Evolutionary conservation across 306 rosid species (phyloP), one percentile per base, ranked within the genome.

Genomic region (Canavalia gladiata): DNA sequence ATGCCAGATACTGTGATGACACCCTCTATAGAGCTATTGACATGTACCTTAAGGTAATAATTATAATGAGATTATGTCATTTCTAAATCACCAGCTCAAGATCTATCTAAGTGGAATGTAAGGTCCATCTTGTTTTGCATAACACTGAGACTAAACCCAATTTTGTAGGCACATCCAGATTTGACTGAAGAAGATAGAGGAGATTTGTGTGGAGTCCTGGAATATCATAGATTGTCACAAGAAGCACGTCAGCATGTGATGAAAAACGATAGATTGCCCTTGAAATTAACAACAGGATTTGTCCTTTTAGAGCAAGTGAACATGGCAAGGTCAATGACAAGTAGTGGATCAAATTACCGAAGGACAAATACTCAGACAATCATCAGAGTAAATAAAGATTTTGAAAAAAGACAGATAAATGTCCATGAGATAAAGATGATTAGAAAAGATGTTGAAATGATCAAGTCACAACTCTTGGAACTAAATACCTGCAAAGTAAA

Each of bases 171-270:
- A 51, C 97, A 89, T 82, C 88, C 92, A 33, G 29, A 82, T 33
- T 85, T 80, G 76, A 84, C 90, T 34, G 90, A 87, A 87, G 91
- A 89, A 79, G 93, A 94, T 80, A 66, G 94, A 75, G 52, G 63
- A 67, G 42, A 75, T 50, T 51, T 87, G 37, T 88, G 98, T 68
- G 84, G 84, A 54, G 76, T 77, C 13, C 39, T 94, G 81, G 91
- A 89, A 81, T 85, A 89, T 88, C 91, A 87, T 77, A 89, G 91
- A 78, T 82, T 94, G 46, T 92, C 98, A n/a, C 83, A 84, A 76
- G 94, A 89, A 81, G 95, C 90, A 8, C 84, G 88, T 0, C 75
- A 85, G 72, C 97, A 94, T 59, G 92, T 90, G 75, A 86, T 85
- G 88, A 87, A 75, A 84, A 94, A 94, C 78, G 84, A 91, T 35